phyloP scores from a whole-genome alignment of 2,329 filamentous ascomycete genomes.

The Cytospora piceicola region DNA sequence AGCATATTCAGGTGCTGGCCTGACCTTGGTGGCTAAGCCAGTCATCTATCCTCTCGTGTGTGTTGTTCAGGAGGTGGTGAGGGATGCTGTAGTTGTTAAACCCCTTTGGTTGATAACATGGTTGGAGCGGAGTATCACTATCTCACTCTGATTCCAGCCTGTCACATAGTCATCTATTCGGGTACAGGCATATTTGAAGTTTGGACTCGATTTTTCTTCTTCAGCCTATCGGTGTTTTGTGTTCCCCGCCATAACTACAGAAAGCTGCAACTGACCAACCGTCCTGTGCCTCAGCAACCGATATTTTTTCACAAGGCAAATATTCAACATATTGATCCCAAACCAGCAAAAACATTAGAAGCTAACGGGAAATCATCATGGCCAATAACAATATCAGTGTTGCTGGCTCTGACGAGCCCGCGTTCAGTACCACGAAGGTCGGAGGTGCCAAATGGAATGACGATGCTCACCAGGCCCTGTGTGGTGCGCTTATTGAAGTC shows the following conservation, averaged over 20 bases:
- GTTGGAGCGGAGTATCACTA: background rate
- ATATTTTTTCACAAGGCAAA: background rate
- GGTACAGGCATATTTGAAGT: background rate
- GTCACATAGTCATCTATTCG: background rate
- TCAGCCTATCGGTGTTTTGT: background rate
- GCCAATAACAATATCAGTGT: background rate
- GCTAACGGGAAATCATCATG: background rate
- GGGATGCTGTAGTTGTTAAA: background rate
- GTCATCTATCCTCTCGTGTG: background rate
- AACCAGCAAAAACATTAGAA: background rate
- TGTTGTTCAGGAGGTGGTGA: background rate
- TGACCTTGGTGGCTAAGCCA: background rate
- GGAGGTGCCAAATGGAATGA: slow-evolving; percentile 34
- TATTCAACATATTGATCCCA: background rate
- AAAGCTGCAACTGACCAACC: background rate
- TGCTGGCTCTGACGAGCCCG: background rate
- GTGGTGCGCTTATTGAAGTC: slow-evolving; percentile 31
- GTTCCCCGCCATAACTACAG: background rate
- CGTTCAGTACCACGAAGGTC: background rate
- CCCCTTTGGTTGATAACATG: background rate
- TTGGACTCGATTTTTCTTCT: background rate
- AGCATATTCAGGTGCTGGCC: background rate
- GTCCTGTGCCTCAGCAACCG: background rate
- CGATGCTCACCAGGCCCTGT: slow-evolving; percentile 34
- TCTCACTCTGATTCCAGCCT: background rate